Evolutionary conservation across 441 rosid genomes (phyloP), one percentile per base, ranked within the genome.

Genomic region (Biscutella laevigata): DNA sequence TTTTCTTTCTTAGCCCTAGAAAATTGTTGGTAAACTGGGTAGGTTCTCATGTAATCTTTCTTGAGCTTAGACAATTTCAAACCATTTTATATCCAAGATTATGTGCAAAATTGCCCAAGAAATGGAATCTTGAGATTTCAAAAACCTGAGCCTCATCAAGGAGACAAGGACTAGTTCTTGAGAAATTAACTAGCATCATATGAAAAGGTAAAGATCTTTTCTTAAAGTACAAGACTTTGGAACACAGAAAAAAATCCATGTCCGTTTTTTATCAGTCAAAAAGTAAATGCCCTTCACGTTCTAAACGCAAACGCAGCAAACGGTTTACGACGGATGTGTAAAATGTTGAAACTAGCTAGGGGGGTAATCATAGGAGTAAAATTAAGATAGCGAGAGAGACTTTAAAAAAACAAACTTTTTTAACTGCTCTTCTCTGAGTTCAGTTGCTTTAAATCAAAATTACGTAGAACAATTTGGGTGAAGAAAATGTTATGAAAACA

Each of bases 381-480:
- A n/a, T n/a, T n/a, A n/a, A n/a, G n/a, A n/a, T n/a, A n/a, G n/a
- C n/a, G n/a, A n/a, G n/a, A n/a, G n/a, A n/a, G n/a, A n/a, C n/a
- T n/a, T n/a, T n/a, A n/a, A n/a, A 25, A 25, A 25, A 25, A 3
- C 1, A 8, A 26, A 6, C 28, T 26, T 0, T 26, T 26, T 29
- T 29, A n/a, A n/a, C n/a, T n/a, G n/a, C n/a, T n/a, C n/a, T n/a
- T n/a, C n/a, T 30, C n/a, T 32, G 2, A 26, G 30, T 33, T 41
- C 21, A 27, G 40, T 11, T 48, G 47, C 39, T 38, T 48, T 11
- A 30, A 47, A 38, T 28, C 3, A 36, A 22, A 59, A 50, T 25
- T 50, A 61, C 43, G 51, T 40, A 50, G 29, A 51, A 61, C 29
- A 32, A 40, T 11, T 49, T 22, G 14, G 22, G 7, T 50, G 20